A percentile compares a stretch with the other conserved stretches of the same genome.
These are phyloP conservation scores for Aspergillus fijiensis DNA, from an alignment of 2,329 filamentous ascomycete species.

Conservation along the genomic window DNA sequence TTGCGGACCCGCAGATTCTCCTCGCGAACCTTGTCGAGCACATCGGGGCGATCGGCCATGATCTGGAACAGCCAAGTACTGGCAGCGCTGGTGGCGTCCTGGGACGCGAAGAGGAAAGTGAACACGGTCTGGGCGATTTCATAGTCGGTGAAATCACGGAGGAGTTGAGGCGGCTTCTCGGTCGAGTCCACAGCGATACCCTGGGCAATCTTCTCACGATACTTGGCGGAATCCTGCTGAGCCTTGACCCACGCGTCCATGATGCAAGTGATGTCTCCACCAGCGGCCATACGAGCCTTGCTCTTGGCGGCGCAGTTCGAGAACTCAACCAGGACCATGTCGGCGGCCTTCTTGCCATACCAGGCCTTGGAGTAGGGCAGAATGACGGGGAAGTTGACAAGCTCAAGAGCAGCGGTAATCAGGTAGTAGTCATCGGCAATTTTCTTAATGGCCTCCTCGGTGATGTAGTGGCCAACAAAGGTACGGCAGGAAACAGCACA, in stretches of 20 bases:
- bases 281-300: slow-evolving; percentile 86
- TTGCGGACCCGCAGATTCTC: slow-evolving; percentile 79
- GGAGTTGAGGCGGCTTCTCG: slow-evolving; percentile 62
- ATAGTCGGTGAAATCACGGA: slow-evolving; percentile 53
- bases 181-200: slow-evolving; percentile 66
- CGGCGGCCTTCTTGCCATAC: slow-evolving; percentile 94
- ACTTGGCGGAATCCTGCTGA: slow-evolving; percentile 81
- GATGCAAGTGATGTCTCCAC: slow-evolving; percentile 84
- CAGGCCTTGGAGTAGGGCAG: slow-evolving; percentile 92
- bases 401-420: slow-evolving; percentile 90
- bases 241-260: slow-evolving; percentile 92
- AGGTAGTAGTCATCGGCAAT: slow-evolving; percentile 96
- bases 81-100: slow-evolving; percentile 93
- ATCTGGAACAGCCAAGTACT: slow-evolving; percentile 94
- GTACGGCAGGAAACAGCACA: slow-evolving; percentile 92
- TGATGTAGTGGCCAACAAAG: slow-evolving; percentile 96
- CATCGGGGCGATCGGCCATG: slow-evolving; percentile 88
- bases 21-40: slow-evolving; percentile 84
- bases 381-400: slow-evolving; percentile 98
- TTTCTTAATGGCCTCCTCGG: slow-evolving; percentile 84
- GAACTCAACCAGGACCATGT: slow-evolving; percentile 89
- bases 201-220: slow-evolving; percentile 73
- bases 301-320: slow-evolving; percentile 88
- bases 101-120: slow-evolving; percentile 59
- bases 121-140: slow-evolving; percentile 55